Evolutionary conservation across 2,329 filamentous ascomycete genomes (phyloP), one percentile per base, ranked within the genome.

Genomic region (Penicillium sp.): DNA sequence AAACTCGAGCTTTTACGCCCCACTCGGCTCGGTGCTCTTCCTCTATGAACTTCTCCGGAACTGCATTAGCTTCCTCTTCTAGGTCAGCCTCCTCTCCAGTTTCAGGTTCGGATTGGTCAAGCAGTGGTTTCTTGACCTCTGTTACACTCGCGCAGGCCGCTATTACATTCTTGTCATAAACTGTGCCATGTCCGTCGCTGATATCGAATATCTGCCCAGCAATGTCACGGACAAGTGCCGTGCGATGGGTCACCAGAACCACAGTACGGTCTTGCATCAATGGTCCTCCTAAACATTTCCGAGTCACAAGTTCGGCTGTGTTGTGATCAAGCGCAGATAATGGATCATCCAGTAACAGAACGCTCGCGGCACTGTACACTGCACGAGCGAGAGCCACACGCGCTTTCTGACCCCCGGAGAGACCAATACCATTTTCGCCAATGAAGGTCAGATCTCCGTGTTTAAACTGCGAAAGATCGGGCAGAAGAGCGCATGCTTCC

Each of bases 141-240:
- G 76, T 76, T 0, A 73, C 47, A 42, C 71, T 52, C 67, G 71
- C 46, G 69, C 74, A 46, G 68, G 77, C 60, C 69, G 77, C 70
- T 10, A 81, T 72, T 19, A 82, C 73, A 2, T 81, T 75, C 3
- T 77, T 72, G 11, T 76, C 77, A 40, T 83, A 71, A 1, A 83
- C 71, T 39, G 71, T 77, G 3, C 84, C 86, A 46, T 71, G 75
- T 1, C 89, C 88, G 31, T 87, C 78, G 1, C 79, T 71, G 9
- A 96, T 80, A 52, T 92, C 85, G 9, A 96, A 75, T 14, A 91
- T 81, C 65, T 94, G 89, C 45, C 87, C 79, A 2, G 91, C 90
- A 39, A 92, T 78, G n/a, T 83, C 79, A 18, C 85, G 82, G 55
- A 91, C 90, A 9, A 96, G 76, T 56, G 92, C 87, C 0, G 80